Base-by-base conservation (phyloP, 177 flowering plant species). In the Tripterygium wilfordii region DNA sequence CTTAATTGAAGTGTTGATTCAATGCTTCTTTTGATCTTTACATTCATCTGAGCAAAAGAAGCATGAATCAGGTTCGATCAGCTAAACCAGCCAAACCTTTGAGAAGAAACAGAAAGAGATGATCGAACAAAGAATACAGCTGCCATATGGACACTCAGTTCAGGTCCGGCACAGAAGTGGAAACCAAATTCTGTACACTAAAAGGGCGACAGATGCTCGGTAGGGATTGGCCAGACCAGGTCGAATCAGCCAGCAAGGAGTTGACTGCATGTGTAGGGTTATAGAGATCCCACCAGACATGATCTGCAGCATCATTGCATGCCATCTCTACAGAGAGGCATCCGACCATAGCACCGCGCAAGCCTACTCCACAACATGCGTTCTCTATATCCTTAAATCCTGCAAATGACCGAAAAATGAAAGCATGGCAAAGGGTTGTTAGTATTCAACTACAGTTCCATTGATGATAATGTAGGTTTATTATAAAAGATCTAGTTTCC, bases 231-330 rank as follows among this genome's bases (percentile, higher is more conserved):
- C 74, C 76, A 8, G 69, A 64, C 95, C 87, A 82, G 15, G 69
- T 70, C 14, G 81, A 70, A 12, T 77, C 64, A 17, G 83, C 91
- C 2, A 81, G 68, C 57, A 79, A 53, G 13, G 76, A 37, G 65
- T 83, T 78, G 25, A 73, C 79, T 9, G 73, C 69, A 42, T 50
- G 44, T 3, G 87, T 77, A 1, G 88, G 92, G 60, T 78, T 78
- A 61, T 79, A 75, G 17, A 79, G 59, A 47, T 87, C 89, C 89
- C 92, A 84, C 88, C 96, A 83, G 8, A 83, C 62, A 48, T 74
- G 66, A 8, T 40, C 43, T 29, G 74, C 67, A 32, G 61, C 23
- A 7, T 60, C 51, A 0, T 47, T 18, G 57, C 91, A 86, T 3
- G 80, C 75, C 65, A 67, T 65, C 13, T 60, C 75, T 21, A 29